Base-by-base conservation (phyloP, 2,329 filamentous ascomycete genomes). In the Ascochyta viciae-villosae region DNA sequence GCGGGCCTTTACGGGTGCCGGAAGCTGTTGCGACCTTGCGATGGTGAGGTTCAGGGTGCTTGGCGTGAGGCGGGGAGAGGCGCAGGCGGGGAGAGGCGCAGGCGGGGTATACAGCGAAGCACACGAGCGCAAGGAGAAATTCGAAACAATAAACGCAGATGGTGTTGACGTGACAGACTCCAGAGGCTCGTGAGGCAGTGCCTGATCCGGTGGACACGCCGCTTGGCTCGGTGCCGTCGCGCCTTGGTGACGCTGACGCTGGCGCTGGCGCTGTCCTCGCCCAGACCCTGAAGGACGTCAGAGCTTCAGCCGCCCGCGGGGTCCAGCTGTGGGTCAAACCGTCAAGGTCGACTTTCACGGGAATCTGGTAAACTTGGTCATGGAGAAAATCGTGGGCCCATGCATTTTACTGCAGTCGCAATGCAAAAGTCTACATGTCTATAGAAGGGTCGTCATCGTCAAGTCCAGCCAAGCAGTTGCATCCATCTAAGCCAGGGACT, bases 401-500 rank as follows among this genome's bases (percentile, higher is more conserved):
- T 47, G 31, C 47, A n/a, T 34, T 19, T 43, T 56, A 47, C 42
- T 26, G 41, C 16, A 22, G 33, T 10, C 13, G 47, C 47, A 47
- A 51, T 48, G 47, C 47, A 56, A 47, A 37, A 54, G 49, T 66
- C 62, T 65, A 68, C 5, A 54, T 54, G 49, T 66, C 61, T 65
- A 68, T 58, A 38, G n/a, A 51, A 34, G 39, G 13, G 48, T 39
- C 34, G 26, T 38, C 27, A 51, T 57, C 53, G 27, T 49, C 19
- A 3, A 19, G 19, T 19, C 19, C 16, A 16, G 16, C 16, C 47
- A 53, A 26, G 34, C 23, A 42, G 26, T 23, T 43, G 22, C 15
- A 33, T 43, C 35, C 16, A 16, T 16, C 52, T 65, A 74, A 59
- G 62, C 65, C 41, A 91, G 73, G 19, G 80, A 80, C 84, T 95